Base-by-base conservation (phyloP, 106 monocot species). In the Acanthochlamys bracteata region DNA sequence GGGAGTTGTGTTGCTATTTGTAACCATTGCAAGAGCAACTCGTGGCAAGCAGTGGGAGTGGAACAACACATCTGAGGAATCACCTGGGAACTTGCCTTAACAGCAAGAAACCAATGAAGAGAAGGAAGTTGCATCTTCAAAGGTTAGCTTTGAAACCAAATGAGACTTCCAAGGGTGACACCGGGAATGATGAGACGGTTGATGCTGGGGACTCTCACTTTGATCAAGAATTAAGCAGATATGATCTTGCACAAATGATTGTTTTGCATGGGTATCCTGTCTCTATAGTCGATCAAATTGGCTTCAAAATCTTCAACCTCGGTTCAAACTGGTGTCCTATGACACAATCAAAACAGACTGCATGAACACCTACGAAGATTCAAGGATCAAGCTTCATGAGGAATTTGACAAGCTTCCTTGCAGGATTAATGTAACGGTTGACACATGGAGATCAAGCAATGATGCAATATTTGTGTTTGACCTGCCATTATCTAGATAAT, bases 221-320 rank as follows among this genome's bases (percentile, higher is more conserved):
- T 55, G 75, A 90, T 64, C 90, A 86, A 41, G 86, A 90, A 46
- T 39, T 80, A 20, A 83, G 86, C 57, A 54, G 80, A 52, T 73
- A 75, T 41, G 90, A 90, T 53, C 80, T 90, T 25, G 80, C 85
- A 19, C 72, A 75, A 16, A 90, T 90, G 90, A 80, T 90, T 25
- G 73, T 90, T 57, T 66, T 80, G 64, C 83, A 90, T 23, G 80
- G 75, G 11, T 90, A 90, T 60, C 90, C 83, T 19, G 75, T 90
- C 25, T 69, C 74, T 4, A 86, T 90, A 23, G 83, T 90, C 39
- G 66, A 86, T 41, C 83, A 90, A 53, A 45, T 66, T 25, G 90
- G 90, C 7, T 90, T 90, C 67, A 65, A 45, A 86, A 90, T 56
- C 83, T 90, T 60, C 90, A 90, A 73, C 90, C 90, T 0, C 86